These are phyloP conservation scores for Dictyostelium capitatum DNA, from an alignment of 78 protist species.

Conservation along the genomic window DNA sequence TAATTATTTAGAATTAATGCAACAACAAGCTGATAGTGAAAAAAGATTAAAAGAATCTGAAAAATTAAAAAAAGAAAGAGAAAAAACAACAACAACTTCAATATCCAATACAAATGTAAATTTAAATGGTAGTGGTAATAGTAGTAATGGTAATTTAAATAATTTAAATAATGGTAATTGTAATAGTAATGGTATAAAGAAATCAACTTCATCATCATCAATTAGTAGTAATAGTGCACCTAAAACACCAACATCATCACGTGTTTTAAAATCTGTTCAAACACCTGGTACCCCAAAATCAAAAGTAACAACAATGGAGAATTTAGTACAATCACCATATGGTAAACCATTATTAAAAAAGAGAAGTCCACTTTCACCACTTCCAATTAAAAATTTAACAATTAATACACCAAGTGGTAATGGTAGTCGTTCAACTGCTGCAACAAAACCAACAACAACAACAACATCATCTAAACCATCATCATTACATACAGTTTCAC, in stretches of 20 bases:
- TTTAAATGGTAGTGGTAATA: slow-evolving; percentile 9
- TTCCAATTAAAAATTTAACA: neutral
- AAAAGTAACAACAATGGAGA: neutral
- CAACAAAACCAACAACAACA: neutral
- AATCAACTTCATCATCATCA: neutral
- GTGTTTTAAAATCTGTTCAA: neutral
- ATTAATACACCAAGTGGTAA: neutral
- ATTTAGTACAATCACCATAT: slow-evolving; percentile 4
- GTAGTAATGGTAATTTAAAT: neutral
- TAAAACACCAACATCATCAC: slow-evolving; percentile 4
- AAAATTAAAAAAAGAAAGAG: slow-evolving; percentile 42
- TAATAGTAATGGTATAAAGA: slow-evolving; percentile 3
- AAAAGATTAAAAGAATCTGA: slow-evolving; percentile 18
- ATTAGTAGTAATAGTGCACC: neutral
- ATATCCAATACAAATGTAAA: neutral
- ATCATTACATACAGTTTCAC: neutral
- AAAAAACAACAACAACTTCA: too few relatives aligned
- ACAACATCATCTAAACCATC: neutral
- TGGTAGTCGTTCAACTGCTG: neutral
- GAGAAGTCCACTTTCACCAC: slow-evolving; percentile 29
- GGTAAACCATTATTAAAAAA: neutral
- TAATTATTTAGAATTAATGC: slow-evolving; percentile 58
- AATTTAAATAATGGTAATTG: neutral
- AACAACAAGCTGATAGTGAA: slow-evolving; percentile 62
- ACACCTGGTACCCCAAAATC: slow-evolving; percentile 74